These are phyloP conservation scores for Leccinum disarticulatum DNA, from an alignment of 768 basidiomycete genomes.

Conservation along the genomic window DNA sequence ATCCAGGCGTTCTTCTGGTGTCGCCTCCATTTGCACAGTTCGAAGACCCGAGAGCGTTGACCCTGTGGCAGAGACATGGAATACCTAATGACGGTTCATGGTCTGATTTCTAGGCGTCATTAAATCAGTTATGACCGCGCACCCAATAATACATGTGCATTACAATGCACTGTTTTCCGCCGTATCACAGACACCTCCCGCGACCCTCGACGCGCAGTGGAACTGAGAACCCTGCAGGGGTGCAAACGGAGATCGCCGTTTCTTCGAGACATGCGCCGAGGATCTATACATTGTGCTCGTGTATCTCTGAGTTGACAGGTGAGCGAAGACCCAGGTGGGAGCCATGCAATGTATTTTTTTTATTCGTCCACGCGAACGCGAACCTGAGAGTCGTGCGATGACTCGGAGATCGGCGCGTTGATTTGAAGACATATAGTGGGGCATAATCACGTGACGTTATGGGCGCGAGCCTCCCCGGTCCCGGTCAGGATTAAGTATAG, in stretches of 20 bases:
- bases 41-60: neutral
- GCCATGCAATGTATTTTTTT: neutral
- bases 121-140: neutral
- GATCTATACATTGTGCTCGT: neutral
- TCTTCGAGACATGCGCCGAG: neutral
- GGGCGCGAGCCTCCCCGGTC: neutral
- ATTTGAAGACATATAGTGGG: neutral
- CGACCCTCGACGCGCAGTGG: conserved; percentile 3
- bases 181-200: neutral
- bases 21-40: neutral
- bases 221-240: neutral
- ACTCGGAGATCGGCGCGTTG: neutral
- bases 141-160: neutral
- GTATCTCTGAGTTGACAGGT: neutral
- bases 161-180: neutral
- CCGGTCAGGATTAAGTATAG: neutral
- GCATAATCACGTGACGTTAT: neutral
- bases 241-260: neutral
- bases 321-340: neutral
- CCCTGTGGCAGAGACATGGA: neutral
- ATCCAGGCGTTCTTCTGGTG: neutral
- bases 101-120: neutral
- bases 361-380: neutral
- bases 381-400: neutral
- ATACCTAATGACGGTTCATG: neutral